Percentiles rank a stretch among this genome's conserved stretches.
These are phyloP conservation scores for Tetrahymena thermophila DNA, from an alignment of 73 alveolate genomes.

Conservation along the genomic window DNA sequence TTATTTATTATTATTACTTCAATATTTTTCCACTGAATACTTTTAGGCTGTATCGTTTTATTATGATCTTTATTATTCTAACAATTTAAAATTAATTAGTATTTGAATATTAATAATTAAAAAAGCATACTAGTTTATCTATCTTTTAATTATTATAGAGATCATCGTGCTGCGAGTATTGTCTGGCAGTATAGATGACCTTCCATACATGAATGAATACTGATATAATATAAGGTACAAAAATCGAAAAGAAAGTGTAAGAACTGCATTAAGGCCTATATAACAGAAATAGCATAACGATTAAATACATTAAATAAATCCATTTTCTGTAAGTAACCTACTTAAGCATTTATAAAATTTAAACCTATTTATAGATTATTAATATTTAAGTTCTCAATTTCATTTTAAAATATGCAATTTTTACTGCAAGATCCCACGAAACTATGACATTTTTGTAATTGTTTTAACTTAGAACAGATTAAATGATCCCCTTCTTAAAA, in stretches of 20 bases:
- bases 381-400: neutral
- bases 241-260: neutral
- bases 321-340: neutral
- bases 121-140: neutral
- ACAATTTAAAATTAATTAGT: neutral
- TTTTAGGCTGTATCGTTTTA: neutral
- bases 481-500: neutral
- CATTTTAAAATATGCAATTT: neutral
- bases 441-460: neutral
- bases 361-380: neutral
- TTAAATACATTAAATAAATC: neutral
- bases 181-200: neutral
- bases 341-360: neutral
- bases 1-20: neutral
- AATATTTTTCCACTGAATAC: neutral
- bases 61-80: neutral
- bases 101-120: neutral
- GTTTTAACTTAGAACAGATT: neutral
- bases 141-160: neutral
- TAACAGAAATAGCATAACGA: neutral
- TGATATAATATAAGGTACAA: neutral
- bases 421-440: neutral
- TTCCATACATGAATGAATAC: neutral
- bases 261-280: neutral
- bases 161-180: neutral